Conservation (phyloP, 2,329 filamentous ascomycete species). For the Mycosphaerella sp. region DNA sequence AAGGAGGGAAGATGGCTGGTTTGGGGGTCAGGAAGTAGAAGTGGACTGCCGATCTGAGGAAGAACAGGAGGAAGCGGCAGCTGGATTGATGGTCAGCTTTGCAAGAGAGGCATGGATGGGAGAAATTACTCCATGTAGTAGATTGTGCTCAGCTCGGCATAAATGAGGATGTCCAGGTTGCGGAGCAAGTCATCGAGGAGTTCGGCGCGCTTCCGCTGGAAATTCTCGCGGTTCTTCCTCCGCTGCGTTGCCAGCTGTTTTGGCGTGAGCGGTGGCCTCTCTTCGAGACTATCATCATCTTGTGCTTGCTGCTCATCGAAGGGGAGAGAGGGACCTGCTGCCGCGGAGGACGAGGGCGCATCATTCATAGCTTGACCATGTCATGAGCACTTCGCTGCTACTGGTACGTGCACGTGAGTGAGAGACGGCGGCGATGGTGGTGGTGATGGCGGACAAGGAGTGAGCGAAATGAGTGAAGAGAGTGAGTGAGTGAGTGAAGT, state of each 20-base stretch:
- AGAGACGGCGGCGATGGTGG: no score
- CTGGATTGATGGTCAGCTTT: slow-evolving; percentile 28
- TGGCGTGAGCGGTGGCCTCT: slow-evolving; percentile 14
- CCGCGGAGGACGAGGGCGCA: slow-evolving; percentile 32
- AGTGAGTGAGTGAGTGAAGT: background rate
- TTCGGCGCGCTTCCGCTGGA: slow-evolving; percentile 39
- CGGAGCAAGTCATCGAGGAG: slow-evolving; percentile 52
- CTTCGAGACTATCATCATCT: slow-evolving; percentile 1
- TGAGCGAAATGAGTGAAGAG: background rate
- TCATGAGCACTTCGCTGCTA: background rate
- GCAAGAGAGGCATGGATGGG: no score
- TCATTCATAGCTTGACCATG: slow-evolving; percentile 34
- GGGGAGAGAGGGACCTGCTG: slow-evolving; percentile 14
- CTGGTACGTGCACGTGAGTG: no score
- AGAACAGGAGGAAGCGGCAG: slow-evolving; percentile 51
- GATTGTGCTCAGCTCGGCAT: slow-evolving; percentile 54
- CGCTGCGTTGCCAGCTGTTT: slow-evolving; percentile 22
- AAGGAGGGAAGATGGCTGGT: slow-evolving; percentile 45
- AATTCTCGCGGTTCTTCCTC: slow-evolving; percentile 31
- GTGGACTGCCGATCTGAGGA: slow-evolving; percentile 50
- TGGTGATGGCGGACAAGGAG: background rate
- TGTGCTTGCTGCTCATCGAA: slow-evolving; percentile 4
- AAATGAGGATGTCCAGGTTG: slow-evolving; percentile 54
- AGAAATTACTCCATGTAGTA: slow-evolving; percentile 57
- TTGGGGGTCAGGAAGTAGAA: slow-evolving; percentile 55